Base-by-base conservation (phyloP, 2,329 filamentous ascomycete genomes). In the Incumbomyces delicatus region DNA sequence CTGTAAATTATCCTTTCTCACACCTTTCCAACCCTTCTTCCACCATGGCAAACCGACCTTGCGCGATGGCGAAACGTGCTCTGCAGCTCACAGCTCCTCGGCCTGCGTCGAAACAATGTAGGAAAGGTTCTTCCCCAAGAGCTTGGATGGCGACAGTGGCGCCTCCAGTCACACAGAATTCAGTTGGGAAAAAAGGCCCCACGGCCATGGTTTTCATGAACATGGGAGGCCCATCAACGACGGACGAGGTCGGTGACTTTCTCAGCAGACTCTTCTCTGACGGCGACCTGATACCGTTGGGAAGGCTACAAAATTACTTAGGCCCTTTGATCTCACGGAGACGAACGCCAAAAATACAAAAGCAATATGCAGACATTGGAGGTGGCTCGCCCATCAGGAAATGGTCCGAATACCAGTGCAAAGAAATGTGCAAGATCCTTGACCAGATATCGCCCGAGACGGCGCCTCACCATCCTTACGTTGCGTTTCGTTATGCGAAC, bases 171-270 rank as follows among this genome's bases (percentile, higher is more conserved):
- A 89, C 85, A 0, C 87, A 94, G 64, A 76, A 87, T 74, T 73
- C 77, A 6, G 77, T 77, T 1, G 78, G 75, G 41, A 74, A 76
- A 2, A 77, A 86, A 61, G 90, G 90, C 0, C 88, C 89, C 6
- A 98, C 92, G 3, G 92, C 92, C 36, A 96, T 98, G 80, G 92
- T 98, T 12, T 95, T 98, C 61, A 79, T 98, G 70, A 98, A 98
- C 68, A 98, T 98, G 92, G 92, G 92, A 50, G 92, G 92, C 0
- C 92, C 92, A 2, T 85, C 87, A 1, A 95, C 85, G 3, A 85
- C 83, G 3, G 78, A 82, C 56, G 88, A 98, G 70, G 92, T 98
- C 31, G 82, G 83, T 58, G 80, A 83, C 66, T 98, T 96, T 62
- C 70, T 98, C 40, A 92, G 84, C 64, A 81, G 89, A 57, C 73